phyloP scores from a whole-genome alignment of 495 filamentous ascomycete genomes.

The Penicillium ochrochloron region DNA sequence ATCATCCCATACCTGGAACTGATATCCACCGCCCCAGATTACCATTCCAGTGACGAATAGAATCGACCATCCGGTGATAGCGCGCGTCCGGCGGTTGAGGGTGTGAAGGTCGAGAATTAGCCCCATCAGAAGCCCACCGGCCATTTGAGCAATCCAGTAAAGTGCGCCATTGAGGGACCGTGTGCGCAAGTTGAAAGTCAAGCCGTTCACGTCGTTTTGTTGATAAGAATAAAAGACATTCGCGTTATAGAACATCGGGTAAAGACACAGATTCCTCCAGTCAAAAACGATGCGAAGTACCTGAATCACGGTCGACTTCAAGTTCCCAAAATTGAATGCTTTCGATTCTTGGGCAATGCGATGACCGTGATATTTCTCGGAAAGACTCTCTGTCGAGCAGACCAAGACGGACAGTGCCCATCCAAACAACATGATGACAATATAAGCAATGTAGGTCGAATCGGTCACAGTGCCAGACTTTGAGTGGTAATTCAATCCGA shows the following conservation, averaged over 20 bases:
- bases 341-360: slow-evolving; percentile 1
- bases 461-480: slow-evolving; percentile 48
- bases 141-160: slow-evolving; percentile 60
- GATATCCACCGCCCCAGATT: slow-evolving; percentile 60
- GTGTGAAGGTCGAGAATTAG: slow-evolving; percentile 49
- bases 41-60: slow-evolving; percentile 52
- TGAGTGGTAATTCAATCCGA: slow-evolving; percentile 53
- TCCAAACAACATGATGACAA: slow-evolving; percentile 52
- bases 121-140: slow-evolving; percentile 57
- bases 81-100: slow-evolving; percentile 45
- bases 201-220: slow-evolving; percentile 58
- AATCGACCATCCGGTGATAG: slow-evolving; percentile 47
- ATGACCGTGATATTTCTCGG: slow-evolving; percentile 24
- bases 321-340: slow-evolving; percentile 20
- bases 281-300: slow-evolving; percentile 52
- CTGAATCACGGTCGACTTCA: slow-evolving; percentile 55
- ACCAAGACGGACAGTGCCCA: slow-evolving; percentile 58
- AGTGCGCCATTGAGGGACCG: slow-evolving; percentile 54
- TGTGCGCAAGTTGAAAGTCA: slow-evolving; percentile 54
- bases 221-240: slow-evolving; percentile 83
- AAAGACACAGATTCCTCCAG: slow-evolving; percentile 50
- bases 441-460: slow-evolving; percentile 54
- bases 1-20: slow-evolving; percentile 50
- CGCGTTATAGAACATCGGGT: slow-evolving; percentile 62
- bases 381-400: slow-evolving; percentile 38